phyloP scores from a whole-genome alignment of 2,329 filamentous ascomycete genomes.

The Venturia asperata region DNA sequence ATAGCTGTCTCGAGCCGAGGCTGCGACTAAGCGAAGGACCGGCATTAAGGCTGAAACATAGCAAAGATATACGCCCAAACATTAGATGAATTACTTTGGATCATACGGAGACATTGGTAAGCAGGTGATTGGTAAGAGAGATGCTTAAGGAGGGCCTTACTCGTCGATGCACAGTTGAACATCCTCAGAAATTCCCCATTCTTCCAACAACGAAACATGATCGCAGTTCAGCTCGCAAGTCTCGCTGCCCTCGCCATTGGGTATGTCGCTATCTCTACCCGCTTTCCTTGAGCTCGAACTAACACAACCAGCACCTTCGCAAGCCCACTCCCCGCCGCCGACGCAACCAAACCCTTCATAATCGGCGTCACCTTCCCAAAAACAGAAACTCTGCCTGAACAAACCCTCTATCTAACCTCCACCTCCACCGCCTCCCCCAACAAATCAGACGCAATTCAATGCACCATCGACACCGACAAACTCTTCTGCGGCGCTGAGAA shows the following conservation, averaged over 20 bases:
- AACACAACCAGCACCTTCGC: conserved; percentile 1
- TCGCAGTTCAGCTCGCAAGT: background rate
- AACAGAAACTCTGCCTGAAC: background rate
- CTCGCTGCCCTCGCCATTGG: conserved; percentile 11
- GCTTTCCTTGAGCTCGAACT: background rate
- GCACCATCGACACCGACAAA: background rate
- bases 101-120: background rate
- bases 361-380: conserved; percentile 10
- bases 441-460: background rate
- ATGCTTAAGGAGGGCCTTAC: too few species aligned
- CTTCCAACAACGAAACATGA: background rate
- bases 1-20: background rate
- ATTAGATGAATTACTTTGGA: background rate
- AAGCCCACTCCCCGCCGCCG: background rate
- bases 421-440: background rate
- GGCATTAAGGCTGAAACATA: background rate
- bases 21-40: background rate
- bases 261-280: background rate
- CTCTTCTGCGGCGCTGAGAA: conserved; percentile 5
- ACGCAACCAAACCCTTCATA: background rate
- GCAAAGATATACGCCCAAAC: background rate
- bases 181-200: background rate
- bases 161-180: too few species aligned
- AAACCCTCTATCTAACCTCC: background rate
- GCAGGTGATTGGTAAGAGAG: background rate